Conservation (phyloP, 140 eudicot species). For the Cichorium intybus region DNA sequence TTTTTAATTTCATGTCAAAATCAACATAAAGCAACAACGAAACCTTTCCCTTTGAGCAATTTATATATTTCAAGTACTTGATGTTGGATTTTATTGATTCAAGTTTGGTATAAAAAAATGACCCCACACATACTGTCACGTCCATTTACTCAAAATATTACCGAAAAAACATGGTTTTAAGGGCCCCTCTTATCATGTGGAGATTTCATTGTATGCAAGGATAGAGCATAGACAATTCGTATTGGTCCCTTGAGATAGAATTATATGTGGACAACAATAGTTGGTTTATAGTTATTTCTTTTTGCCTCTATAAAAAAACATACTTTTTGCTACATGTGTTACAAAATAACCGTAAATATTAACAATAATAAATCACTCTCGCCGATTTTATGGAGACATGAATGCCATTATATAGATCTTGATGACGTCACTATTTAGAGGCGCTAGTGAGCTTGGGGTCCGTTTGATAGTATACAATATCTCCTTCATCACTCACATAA, state of each 20-base stretch:
- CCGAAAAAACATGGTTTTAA: conserved; percentile 19
- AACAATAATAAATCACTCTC: conserved; percentile 21
- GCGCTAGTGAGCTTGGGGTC: conserved; percentile 49
- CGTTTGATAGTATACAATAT: conserved; percentile 80
- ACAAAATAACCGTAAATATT: conserved; percentile 16
- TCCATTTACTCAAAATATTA: conserved; percentile 11
- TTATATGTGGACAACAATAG: conserved; percentile 15
- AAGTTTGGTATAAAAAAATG: conserved; percentile 8
- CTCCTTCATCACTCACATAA: conserved; percentile 87
- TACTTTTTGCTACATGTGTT: conserved; percentile 8
- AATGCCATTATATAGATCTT: conserved; percentile 13
- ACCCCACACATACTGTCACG: not conserved
- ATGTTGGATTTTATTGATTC: not conserved
- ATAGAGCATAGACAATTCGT: conserved; percentile 2
- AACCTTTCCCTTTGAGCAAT: not conserved
- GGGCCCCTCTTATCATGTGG: conserved; percentile 21
- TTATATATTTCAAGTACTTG: not conserved
- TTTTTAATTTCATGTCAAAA: not conserved
- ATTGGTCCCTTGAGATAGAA: conserved; percentile 2
- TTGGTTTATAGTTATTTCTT: conserved; percentile 4
- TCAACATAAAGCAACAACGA: not conserved
- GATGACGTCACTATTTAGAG: conserved; percentile 24
- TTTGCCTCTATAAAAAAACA: conserved; percentile 5
- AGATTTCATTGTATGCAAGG: conserved; percentile 11
- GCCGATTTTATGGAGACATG: conserved; percentile 12